Evolutionary conservation across 768 basidiomycete species (phyloP).

Genomic region (Tricholoma hemisulphureum): DNA sequence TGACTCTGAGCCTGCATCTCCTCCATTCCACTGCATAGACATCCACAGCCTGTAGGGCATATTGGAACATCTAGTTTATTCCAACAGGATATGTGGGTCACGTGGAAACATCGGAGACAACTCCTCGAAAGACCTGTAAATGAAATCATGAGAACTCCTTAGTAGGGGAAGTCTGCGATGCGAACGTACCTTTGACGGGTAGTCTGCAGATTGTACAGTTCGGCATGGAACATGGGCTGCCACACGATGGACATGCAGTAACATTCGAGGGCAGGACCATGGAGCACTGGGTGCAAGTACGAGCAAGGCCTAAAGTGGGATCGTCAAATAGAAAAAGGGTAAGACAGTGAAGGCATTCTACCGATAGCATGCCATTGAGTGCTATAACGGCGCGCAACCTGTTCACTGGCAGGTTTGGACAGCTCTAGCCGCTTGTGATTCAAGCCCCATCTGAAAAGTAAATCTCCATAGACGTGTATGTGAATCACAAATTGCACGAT

Average conservation of each 20-base stretch:
- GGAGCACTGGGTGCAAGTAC: slow-evolving; percentile 47
- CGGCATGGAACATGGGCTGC: slow-evolving; percentile 42
- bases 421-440: slow-evolving; percentile 71
- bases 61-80: slow-evolving; percentile 44
- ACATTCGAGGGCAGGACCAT: slow-evolving; percentile 31
- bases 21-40: slow-evolving; percentile 45
- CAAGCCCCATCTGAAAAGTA: slow-evolving; percentile 72
- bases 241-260: slow-evolving; percentile 44
- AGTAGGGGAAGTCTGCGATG: background rate
- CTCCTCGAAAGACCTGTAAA: slow-evolving; percentile 56
- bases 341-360: slow-evolving; percentile 21
- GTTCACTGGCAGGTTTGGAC: slow-evolving; percentile 56
- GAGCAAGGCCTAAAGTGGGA: slow-evolving; percentile 40
- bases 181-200: slow-evolving; percentile 60
- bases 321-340: background rate
- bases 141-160: slow-evolving; percentile 1
- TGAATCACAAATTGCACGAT: slow-evolving; percentile 50
- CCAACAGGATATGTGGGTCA: slow-evolving; percentile 69
- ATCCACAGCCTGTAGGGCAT: slow-evolving; percentile 72
- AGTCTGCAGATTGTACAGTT: slow-evolving; percentile 74
- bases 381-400: slow-evolving; percentile 13
- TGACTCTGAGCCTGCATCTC: slow-evolving; percentile 10
- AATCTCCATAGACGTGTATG: slow-evolving; percentile 70
- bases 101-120: slow-evolving; percentile 61
- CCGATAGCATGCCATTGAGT: slow-evolving; percentile 34